Evolutionary conservation across 2,329 filamentous ascomycete species (phyloP).

Genomic region (Incumbomyces delicatus): DNA sequence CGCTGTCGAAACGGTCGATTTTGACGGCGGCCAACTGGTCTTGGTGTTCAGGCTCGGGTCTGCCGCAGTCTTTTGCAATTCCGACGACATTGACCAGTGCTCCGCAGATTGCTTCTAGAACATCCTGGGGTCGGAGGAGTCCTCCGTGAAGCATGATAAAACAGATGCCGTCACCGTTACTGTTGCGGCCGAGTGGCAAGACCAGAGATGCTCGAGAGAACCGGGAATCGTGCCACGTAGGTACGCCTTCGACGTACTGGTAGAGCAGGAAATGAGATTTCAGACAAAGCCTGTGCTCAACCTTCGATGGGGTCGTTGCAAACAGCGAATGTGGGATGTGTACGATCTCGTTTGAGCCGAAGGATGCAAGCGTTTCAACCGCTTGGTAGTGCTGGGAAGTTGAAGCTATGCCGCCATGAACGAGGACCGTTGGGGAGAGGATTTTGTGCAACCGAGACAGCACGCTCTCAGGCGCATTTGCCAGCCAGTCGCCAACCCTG

Average conservation of each 20-base stretch:
- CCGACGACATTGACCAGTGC: slow-evolving; percentile 1
- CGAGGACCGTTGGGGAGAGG: not conserved
- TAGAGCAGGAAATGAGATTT: slow-evolving; percentile 2
- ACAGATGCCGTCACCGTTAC: not conserved
- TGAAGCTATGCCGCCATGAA: not conserved
- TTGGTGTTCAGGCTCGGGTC: not conserved
- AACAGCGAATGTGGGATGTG: not conserved
- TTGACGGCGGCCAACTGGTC: not conserved
- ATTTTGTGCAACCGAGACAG: not conserved
- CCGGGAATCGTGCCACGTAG: not conserved
- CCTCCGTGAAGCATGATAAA: slow-evolving; percentile 1
- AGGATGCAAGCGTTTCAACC: not conserved
- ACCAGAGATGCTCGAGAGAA: not conserved
- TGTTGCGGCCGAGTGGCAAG: not conserved
- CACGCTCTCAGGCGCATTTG: not conserved
- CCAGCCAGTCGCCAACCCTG: slow-evolving; percentile 2
- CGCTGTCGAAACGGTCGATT: not conserved
- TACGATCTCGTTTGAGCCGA: not conserved
- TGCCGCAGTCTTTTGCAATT: not conserved
- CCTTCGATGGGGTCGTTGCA: not conserved
- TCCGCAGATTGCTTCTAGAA: not conserved
- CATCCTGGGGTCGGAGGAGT: not conserved
- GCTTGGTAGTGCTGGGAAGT: not conserved
- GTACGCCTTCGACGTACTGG: not conserved
- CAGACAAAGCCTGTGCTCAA: not conserved